A percentile compares a stretch with the other conserved stretches of the same genome.
Evolutionary conservation across 768 basidiomycete genomes (phyloP).

Genomic region (Agrocybe praecox): DNA sequence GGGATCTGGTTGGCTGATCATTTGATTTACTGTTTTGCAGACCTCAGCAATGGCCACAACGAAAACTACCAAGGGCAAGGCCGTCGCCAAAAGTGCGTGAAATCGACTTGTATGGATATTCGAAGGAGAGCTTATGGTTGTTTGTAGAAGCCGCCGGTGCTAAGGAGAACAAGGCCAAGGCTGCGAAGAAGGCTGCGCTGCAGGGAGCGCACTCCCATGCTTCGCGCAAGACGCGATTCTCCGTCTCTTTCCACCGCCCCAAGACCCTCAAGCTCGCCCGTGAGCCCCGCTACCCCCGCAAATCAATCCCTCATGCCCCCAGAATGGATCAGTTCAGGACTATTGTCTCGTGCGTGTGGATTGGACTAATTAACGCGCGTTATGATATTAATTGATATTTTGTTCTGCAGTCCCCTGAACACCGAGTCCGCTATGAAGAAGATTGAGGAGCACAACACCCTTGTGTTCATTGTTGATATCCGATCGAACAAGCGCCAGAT

Average conservation of each 20-base stretch:
- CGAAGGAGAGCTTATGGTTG: not conserved
- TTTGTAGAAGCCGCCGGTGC: slow-evolving; percentile 30
- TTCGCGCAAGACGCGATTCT: slow-evolving; percentile 79
- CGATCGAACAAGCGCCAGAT: slow-evolving; percentile 98
- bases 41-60: slow-evolving; percentile 61
- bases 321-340: slow-evolving; percentile 97
- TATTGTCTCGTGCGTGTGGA: slow-evolving; percentile 72
- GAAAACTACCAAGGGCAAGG: slow-evolving; percentile 69
- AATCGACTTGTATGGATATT: not conserved
- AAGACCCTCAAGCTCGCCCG: slow-evolving; percentile 88
- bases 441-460: slow-evolving; percentile 99
- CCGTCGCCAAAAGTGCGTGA: slow-evolving; percentile 47
- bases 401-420: slow-evolving; percentile 69
- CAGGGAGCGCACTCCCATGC: slow-evolving; percentile 81
- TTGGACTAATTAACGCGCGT: not conserved
- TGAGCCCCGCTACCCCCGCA: slow-evolving; percentile 93
- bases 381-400: no score
- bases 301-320: slow-evolving; percentile 88
- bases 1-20: not conserved
- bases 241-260: slow-evolving; percentile 94
- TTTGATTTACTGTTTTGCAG: slow-evolving; percentile 3
- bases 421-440: slow-evolving; percentile 99
- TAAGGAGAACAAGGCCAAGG: slow-evolving; percentile 78
- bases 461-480: slow-evolving; percentile 97
- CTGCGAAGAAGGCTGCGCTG: slow-evolving; percentile 95